These are phyloP conservation scores for Fonsecaea multimorphosa DNA, from an alignment of 2,329 filamentous ascomycete genomes.

Conservation along the genomic window DNA sequence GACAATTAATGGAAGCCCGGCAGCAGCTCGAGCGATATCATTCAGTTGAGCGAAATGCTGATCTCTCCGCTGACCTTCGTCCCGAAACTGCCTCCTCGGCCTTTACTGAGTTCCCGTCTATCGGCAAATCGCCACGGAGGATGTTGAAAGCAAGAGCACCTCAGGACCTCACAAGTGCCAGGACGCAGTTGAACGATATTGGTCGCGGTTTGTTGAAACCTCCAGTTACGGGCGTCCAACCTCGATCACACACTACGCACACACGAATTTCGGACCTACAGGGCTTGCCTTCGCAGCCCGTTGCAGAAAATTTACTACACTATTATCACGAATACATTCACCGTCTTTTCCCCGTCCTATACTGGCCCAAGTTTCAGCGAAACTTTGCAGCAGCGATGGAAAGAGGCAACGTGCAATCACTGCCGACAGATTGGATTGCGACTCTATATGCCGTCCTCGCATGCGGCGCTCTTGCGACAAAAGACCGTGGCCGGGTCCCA, in stretches of 20 bases:
- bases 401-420: constrained; percentile 63
- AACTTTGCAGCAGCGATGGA: constrained; percentile 80
- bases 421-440: constrained; percentile 74
- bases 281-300: constrained; percentile 71
- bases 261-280: constrained; percentile 54
- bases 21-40: constrained; percentile 79
- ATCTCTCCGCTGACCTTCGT: constrained; percentile 54
- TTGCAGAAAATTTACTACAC: constrained; percentile 74
- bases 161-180: constrained; percentile 73
- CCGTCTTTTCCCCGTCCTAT: constrained; percentile 79
- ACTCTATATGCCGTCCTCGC: constrained; percentile 84
- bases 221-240: constrained; percentile 56
- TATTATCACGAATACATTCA: constrained; percentile 80
- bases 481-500: constrained; percentile 51
- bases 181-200: constrained; percentile 73
- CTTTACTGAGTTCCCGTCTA: constrained; percentile 65
- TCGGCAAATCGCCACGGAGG: constrained; percentile 69
- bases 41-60: constrained; percentile 63
- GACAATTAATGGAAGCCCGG: constrained; percentile 80
- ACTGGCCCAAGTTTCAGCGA: constrained; percentile 82
- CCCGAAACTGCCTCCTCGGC: constrained; percentile 50
- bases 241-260: constrained; percentile 45
- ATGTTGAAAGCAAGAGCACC: constrained; percentile 66
- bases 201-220: constrained; percentile 81
- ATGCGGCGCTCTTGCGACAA: constrained; percentile 76